These are phyloP conservation scores for Theobroma cacao DNA, from an alignment of 345 rosid genomes.

Conservation along the genomic window DNA sequence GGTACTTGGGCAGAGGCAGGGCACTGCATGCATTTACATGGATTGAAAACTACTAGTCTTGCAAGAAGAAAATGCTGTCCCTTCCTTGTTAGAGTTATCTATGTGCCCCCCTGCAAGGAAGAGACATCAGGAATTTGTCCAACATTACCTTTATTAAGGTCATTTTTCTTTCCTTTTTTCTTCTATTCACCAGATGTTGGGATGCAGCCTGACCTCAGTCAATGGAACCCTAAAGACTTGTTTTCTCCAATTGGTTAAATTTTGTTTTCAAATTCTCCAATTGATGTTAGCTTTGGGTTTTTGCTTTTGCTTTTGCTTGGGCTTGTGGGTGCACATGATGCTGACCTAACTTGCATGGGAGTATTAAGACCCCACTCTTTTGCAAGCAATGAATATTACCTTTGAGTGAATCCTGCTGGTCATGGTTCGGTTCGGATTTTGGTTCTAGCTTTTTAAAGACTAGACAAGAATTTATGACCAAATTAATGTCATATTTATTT, in stretches of 20 bases:
- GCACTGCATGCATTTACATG: not conserved
- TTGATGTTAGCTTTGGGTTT: not conserved
- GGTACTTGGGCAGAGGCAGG: too few relatives aligned
- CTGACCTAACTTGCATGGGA: not conserved
- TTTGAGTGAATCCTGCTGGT: not conserved
- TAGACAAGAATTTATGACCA: not conserved
- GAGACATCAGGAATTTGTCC: not conserved
- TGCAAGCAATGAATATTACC: not conserved
- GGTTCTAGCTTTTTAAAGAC: not conserved
- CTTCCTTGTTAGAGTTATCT: not conserved
- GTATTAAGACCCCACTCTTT: not conserved
- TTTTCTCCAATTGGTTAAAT: not conserved
- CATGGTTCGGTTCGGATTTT: not conserved
- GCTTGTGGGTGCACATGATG: not conserved
- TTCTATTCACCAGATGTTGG: not conserved
- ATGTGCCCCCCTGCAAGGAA: not conserved
- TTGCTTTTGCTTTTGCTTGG: not conserved
- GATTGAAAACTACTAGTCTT: not conserved
- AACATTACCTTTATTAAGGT: not conserved
- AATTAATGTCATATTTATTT: not conserved
- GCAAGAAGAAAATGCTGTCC: not conserved
- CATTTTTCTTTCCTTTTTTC: too few relatives aligned
- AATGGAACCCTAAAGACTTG: not conserved
- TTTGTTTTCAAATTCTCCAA: not conserved
- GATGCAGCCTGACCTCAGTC: not conserved